phyloP scores from a whole-genome alignment of 495 filamentous ascomycete species.

The Aspergillus kassunensis region DNA sequence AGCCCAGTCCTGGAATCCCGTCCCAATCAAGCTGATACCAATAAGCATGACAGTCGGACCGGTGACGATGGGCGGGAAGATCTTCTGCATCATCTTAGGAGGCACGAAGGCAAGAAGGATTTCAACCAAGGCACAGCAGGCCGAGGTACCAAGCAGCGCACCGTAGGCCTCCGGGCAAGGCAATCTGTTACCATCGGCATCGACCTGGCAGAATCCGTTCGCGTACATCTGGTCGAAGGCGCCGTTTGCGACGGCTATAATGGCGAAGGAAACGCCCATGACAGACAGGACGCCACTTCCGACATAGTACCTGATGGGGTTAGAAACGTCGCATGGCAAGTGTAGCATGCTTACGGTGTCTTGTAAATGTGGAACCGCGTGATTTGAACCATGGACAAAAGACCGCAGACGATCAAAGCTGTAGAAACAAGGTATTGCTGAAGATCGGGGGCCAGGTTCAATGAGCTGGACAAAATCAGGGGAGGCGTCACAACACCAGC shows the following conservation, averaged over 20 bases:
- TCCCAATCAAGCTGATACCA: slow-evolving; percentile 68
- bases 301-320: slow-evolving; percentile 63
- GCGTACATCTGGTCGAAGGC: slow-evolving; percentile 81
- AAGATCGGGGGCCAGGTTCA: not conserved
- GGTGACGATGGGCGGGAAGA: slow-evolving; percentile 89
- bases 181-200: slow-evolving; percentile 58
- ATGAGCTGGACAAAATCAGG: slow-evolving; percentile 6
- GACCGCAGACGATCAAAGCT: slow-evolving; percentile 81
- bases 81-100: slow-evolving; percentile 61
- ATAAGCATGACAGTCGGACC: slow-evolving; percentile 79
- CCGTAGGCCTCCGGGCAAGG: slow-evolving; percentile 86
- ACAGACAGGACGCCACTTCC: slow-evolving; percentile 88
- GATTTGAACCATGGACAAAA: slow-evolving; percentile 78
- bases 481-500: slow-evolving; percentile 11
- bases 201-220: slow-evolving; percentile 69
- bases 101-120: slow-evolving; percentile 51
- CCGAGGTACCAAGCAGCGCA: slow-evolving; percentile 72
- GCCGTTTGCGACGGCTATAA: slow-evolving; percentile 77
- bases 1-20: slow-evolving; percentile 79
- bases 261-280: slow-evolving; percentile 74
- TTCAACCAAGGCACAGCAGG: slow-evolving; percentile 44
- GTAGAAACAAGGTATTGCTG: slow-evolving; percentile 80
- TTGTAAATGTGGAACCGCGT: slow-evolving; percentile 73
- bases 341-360: slow-evolving; percentile 35
- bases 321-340: not conserved